Evolutionary conservation across 202 grass and related monocot genomes (phyloP), one percentile per base, ranked within the genome.

Genomic region (Panicum virgatum): DNA sequence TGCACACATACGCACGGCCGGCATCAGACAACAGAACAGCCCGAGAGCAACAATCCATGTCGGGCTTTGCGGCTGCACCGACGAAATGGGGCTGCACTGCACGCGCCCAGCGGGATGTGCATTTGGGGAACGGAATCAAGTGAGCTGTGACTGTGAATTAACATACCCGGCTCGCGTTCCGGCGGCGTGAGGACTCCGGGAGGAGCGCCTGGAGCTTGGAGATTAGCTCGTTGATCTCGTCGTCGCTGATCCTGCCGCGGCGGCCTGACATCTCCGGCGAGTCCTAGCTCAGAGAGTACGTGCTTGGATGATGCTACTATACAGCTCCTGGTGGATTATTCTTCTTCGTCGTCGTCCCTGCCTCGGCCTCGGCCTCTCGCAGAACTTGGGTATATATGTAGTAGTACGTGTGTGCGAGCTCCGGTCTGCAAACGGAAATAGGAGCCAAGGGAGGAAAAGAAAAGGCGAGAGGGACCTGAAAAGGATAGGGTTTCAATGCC

Each of bases 211-310:
- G 89, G 19, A 97, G 76, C 84, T 97, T 94, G 67, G 89, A 88
- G 86, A 97, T 87, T 83, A 97, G 89, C 82, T 92, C 89, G 73
- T 88, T 97, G 77, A 97, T 97, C 91, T 97, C 91, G 30, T 90
- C 91, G 79, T 97, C 94, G 64, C 88, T 92, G 86, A 97, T 97
- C 62, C 92, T 86, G 36, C 86, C 81, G 20, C 88, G 89, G 48
- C 92, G 58, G 81, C 75, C 82, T 67, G 95, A 97, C 94, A 88
- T 94, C 91, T 97, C 60, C 75, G 60, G 42, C 3, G 38, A 43
- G 64, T 61, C 53, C 14, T 13, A 69, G 23, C 11, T 44, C 22
- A 40, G 26, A 30, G 60, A 63, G 38, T 8, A 2, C 23, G 10
- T 16, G 12, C 38, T 47, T 4, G 3, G 40, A 70, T 51, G 29